Base-by-base conservation (phyloP, 495 filamentous ascomycete species). In the Hyaloscypha bicolor region DNA sequence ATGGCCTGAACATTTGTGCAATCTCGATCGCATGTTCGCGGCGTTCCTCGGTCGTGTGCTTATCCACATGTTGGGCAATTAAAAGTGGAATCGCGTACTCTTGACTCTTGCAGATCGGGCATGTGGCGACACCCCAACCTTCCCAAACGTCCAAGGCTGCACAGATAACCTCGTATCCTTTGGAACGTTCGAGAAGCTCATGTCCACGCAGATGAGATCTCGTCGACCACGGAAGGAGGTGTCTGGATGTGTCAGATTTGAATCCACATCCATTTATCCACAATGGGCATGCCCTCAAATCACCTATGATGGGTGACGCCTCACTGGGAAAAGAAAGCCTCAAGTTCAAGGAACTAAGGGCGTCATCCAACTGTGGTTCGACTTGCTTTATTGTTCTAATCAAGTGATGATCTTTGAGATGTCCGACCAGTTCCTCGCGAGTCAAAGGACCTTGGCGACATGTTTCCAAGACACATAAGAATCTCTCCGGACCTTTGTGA, bases 1-100 rank as follows among this genome's bases (percentile, higher is more conserved):
- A 63, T 4, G 61, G 61, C 29, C 61, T 63, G 12, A 63, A 52
- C 45, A 63, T 30, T 29, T 63, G 42, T 30, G 39, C 22, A 32
- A 63, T n/a, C 14, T 48, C 29, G 22, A 11, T 6, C n/a, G 45
- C 45, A 21, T 53, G 45, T 19, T 29, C 8, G 29, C 9, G 9
- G 9, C 61, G 39, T 30, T 63, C 39, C 25, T 52, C 39, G 1
- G 16, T 55, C 2, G 42, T 51, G 22, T 63, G 61, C n/a, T 4
- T 2, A 8, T 19, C 9, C 11, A 63, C 30, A 22, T 63, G 61
- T 4, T 19, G 5, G 25, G 32, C 4, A 53, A 55, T n/a, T n/a
- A n/a, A n/a, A n/a, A n/a, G n/a, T n/a, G n/a, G n/a, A n/a, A n/a
- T n/a, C n/a, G n/a, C n/a, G n/a, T n/a, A n/a, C n/a, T n/a, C n/a